These are phyloP conservation scores for Fusarium scirpi DNA, from an alignment of 2,329 filamentous ascomycete species.

Conservation along the genomic window DNA sequence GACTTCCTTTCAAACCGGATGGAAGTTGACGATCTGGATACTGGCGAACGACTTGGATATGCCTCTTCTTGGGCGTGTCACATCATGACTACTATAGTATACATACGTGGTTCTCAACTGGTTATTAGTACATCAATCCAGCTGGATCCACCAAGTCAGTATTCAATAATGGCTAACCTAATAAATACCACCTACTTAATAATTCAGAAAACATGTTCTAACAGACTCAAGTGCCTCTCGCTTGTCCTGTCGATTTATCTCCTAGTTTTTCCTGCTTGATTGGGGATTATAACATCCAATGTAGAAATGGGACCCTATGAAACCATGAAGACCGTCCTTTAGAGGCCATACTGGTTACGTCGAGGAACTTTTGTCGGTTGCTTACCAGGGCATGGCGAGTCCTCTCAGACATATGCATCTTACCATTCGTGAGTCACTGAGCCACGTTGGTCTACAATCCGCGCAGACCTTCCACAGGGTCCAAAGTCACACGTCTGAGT, in stretches of 20 bases:
- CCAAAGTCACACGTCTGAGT: neutral
- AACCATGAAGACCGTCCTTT: neutral
- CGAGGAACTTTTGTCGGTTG: conserved; percentile 24
- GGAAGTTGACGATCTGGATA: conserved; percentile 31
- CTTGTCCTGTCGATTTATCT: neutral
- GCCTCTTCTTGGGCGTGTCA: conserved; percentile 3
- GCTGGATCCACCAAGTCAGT: neutral
- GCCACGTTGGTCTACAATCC: neutral
- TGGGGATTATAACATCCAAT: neutral
- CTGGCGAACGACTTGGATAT: conserved; percentile 28
- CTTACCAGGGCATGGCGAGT: neutral
- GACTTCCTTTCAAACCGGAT: neutral
- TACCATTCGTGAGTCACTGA: conserved; percentile 17
- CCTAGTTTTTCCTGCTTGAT: neutral
- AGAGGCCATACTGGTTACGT: neutral
- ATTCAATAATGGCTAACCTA: conserved; percentile 20
- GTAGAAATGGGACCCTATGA: neutral
- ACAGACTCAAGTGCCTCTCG: neutral
- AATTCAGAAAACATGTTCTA: neutral
- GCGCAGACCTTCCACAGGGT: neutral
- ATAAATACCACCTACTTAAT: conserved; percentile 16
- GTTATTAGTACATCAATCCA: neutral
- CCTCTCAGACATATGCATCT: neutral
- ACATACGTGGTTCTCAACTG: neutral
- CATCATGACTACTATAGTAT: neutral